Base-by-base conservation (phyloP, 2,329 filamentous ascomycete species). In the Dactylellina haptotyla region DNA sequence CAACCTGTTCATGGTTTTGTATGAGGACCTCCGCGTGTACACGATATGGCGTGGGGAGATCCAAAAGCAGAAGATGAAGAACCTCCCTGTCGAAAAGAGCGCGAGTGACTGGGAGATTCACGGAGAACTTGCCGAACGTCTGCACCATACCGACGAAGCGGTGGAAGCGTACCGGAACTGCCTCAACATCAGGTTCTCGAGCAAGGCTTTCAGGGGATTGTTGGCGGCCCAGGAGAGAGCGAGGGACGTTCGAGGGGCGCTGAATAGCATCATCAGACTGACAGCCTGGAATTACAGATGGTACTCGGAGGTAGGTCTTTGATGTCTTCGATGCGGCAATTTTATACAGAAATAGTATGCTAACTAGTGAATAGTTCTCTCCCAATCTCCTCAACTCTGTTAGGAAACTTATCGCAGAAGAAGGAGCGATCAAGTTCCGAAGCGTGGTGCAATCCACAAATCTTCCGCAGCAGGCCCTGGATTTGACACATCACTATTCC, bases 31-130 rank as follows among this genome's bases (percentile, higher is more conserved):
- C 16, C 91, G 95, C 54, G 94, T 99, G 48, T 99, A 99, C 84
- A 99, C 95, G 10, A 99, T 99, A 81, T 99, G 95, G 95, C 90
- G 95, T 65, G 98, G 95, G 0, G 95, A 99, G 81, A 95, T 98
- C 88, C 91, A 93, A 0, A 94, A 98, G 80, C 97, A 93, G 80
- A 89, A 92, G 20, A 92, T 94, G 61, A 94, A 98, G 81, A 90
- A 94, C 75, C 89, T 97, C 81, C 90, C 96, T 76, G 99, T 98
- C 84, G 95, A 95, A 82, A 99, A 98, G 83, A 95, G 90, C 0
- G 90, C 94, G 1, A 93, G 97, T 77, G 95, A 99, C 80, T 99
- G 95, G 95, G 95, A 99, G 82, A 97, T 99, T 58, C 86, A 99
- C 0, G 95, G 95, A 41, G 91, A 93, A 69, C 86, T 99, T 14